Evolutionary conservation across 495 filamentous ascomycete genomes (phyloP).

Genomic region (Penicillium subrubescens): DNA sequence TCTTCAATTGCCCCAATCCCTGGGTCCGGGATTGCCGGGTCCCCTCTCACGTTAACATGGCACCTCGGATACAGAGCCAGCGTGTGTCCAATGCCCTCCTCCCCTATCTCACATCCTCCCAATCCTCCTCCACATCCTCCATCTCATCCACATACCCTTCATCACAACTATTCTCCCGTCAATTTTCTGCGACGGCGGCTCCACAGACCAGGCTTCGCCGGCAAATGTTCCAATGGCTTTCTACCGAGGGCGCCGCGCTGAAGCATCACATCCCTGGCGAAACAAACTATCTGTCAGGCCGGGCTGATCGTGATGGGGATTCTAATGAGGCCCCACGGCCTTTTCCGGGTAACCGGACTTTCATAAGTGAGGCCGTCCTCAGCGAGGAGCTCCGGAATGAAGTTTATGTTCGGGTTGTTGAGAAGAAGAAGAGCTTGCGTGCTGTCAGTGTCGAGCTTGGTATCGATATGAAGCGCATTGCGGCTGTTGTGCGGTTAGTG

Average conservation of each 20-base stretch:
- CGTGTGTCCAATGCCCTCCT: constrained; percentile 42
- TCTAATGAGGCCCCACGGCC: constrained; percentile 41
- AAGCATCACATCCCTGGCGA: constrained; percentile 57
- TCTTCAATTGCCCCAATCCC: constrained; percentile 1
- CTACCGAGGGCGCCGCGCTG: constrained; percentile 55
- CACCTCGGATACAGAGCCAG: constrained; percentile 47
- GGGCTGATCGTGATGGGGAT: constrained; percentile 25
- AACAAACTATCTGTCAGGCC: constrained; percentile 64
- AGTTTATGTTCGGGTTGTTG: constrained; percentile 70
- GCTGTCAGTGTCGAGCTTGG: constrained; percentile 74
- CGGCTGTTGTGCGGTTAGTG: constrained; percentile 84
- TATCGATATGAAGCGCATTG: constrained; percentile 86
- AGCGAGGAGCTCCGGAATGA: constrained; percentile 72
- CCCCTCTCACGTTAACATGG: constrained; percentile 34
- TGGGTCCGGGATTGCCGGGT: constrained; percentile 12
- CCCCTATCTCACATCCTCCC: constrained; percentile 38
- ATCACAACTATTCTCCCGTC: constrained; percentile 33
- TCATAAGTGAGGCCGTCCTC: constrained; percentile 72
- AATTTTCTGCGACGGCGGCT: constrained; percentile 51
- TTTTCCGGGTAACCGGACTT: constrained; percentile 76
- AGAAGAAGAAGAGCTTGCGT: constrained; percentile 67
- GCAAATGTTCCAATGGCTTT: constrained; percentile 69
- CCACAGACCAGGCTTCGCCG: constrained; percentile 52
- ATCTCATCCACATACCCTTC: constrained; percentile 20
- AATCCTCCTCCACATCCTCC: constrained; percentile 20